Conservation (phyloP, 495 filamentous ascomycete species). For the Evernia prunastri region DNA sequence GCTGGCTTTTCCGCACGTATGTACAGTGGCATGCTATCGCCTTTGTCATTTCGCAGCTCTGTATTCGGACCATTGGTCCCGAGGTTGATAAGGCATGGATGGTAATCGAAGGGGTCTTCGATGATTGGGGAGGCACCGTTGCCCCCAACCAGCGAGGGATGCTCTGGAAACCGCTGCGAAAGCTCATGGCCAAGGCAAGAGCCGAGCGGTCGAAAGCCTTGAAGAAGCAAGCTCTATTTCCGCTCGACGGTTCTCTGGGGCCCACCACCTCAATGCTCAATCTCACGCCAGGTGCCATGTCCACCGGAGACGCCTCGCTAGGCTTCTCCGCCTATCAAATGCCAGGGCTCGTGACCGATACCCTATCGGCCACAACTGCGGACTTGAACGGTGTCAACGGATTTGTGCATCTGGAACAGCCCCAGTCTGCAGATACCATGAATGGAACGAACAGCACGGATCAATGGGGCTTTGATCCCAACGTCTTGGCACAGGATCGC, state of each 20-base stretch:
- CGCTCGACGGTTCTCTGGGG: constrained; percentile 27
- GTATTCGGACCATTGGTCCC: constrained; percentile 44
- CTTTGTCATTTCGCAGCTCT: constrained; percentile 47
- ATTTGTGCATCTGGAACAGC: constrained; percentile 3
- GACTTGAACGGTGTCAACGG: constrained; percentile 4
- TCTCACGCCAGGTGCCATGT: constrained; percentile 17
- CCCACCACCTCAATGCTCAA: constrained; percentile 12
- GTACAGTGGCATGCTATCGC: constrained; percentile 57
- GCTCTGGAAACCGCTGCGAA: constrained; percentile 50
- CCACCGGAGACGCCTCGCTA: constrained; percentile 11
- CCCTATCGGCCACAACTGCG: neutral
- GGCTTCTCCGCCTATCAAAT: constrained; percentile 15
- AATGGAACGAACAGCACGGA: constrained; percentile 7
- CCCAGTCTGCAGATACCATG: neutral
- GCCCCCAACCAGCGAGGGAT: constrained; percentile 36
- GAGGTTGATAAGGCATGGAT: constrained; percentile 50
- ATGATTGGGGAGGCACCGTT: constrained; percentile 36
- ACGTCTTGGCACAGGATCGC: constrained; percentile 11
- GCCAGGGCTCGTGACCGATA: constrained; percentile 3
- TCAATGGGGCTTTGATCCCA: constrained; percentile 12
- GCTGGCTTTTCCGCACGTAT: constrained; percentile 54
- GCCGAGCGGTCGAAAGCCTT: constrained; percentile 41
- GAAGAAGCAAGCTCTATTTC: constrained; percentile 21
- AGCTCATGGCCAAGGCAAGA: constrained; percentile 44
- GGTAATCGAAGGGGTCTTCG: constrained; percentile 42